Evolutionary conservation across 78 protist species (phyloP).

Genomic region (Dictyostelium discoideum): dicty_2.7 NC_007091.3:4528501-4529000

Average conservation of each 20-base stretch:
- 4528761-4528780: neutral
- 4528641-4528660: constrained; percentile 35
- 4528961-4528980: neutral
- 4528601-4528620: neutral
- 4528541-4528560: neutral
- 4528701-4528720: constrained; percentile 32
- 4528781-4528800: constrained; percentile 6
- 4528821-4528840: constrained; percentile 8
- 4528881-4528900: constrained; percentile 16
- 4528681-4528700: constrained; percentile 58
- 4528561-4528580: too few species aligned
- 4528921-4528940: neutral
- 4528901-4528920: constrained; percentile 22
- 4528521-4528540: neutral
- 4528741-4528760: too few species aligned
- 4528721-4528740: neutral
- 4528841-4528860: neutral
- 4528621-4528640: constrained; percentile 17
- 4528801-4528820: neutral
- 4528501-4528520: neutral
- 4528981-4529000: neutral
- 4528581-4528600: too few species aligned
- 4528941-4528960: neutral
- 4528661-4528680: neutral
- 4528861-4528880: neutral